phyloP scores from a whole-genome alignment of 1,139 yeast species.

The Lizanozyma gosingica region DNA sequence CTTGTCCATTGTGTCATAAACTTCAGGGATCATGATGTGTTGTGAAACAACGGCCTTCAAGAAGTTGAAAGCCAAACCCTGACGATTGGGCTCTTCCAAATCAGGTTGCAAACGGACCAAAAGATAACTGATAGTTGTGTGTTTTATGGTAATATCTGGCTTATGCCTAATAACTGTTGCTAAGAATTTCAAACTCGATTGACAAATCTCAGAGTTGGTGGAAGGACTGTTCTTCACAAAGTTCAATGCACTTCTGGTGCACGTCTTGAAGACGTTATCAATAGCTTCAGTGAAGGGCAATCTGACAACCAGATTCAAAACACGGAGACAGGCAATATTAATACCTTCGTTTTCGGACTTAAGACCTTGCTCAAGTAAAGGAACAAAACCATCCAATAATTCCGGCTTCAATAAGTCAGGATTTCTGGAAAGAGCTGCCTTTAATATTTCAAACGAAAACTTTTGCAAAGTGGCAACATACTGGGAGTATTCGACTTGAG shows the following conservation, averaged over 20 bases:
- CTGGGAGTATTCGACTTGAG: conserved; percentile 41
- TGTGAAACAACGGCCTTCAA: conserved; percentile 66
- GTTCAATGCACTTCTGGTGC: conserved; percentile 55
- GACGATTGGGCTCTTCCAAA: conserved; percentile 82
- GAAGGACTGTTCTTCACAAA: conserved; percentile 70
- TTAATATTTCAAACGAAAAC: conserved; percentile 69
- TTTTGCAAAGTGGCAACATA: conserved; percentile 57
- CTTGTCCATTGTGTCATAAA: conserved; percentile 81
- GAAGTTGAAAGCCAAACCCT: conserved; percentile 81
- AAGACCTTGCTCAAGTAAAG: conserved; percentile 55
- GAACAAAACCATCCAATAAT: conserved; percentile 67
- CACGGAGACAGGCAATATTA: conserved; percentile 55
- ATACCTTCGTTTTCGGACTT: conserved; percentile 67
- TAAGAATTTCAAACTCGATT: conserved; percentile 66
- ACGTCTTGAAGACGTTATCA: conserved; percentile 43
- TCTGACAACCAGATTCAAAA: conserved; percentile 52
- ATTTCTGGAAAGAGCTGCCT: conserved; percentile 63
- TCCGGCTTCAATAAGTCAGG: conserved; percentile 41
- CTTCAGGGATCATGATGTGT: conserved; percentile 74
- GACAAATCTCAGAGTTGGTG: conserved; percentile 77
- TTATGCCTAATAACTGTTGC: conserved; percentile 67
- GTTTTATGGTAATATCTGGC: conserved; percentile 57
- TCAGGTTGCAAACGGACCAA: conserved; percentile 78
- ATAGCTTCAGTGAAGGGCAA: conserved; percentile 54
- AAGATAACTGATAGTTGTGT: conserved; percentile 65